Evolutionary conservation across 2,329 filamentous ascomycete species (phyloP), one percentile per base, ranked within the genome.

Genomic region (Madurella mycetomatis): DNA sequence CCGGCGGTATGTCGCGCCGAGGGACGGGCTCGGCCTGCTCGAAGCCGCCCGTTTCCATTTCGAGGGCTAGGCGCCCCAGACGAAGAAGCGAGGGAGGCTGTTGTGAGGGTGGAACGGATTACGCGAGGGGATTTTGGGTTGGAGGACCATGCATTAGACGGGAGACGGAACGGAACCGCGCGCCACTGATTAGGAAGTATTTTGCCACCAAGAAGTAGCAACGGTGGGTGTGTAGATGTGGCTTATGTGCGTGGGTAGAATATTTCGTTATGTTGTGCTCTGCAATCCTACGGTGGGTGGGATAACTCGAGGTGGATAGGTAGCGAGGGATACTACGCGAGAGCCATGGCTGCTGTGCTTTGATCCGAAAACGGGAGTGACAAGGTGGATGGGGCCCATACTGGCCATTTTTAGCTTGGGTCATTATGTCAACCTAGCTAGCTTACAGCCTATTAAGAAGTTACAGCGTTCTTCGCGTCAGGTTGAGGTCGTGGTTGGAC

Each of bases 1-100:
- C 48, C 81, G 95, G 67, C 82, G 95, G 59, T 96, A 99, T 66
- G 89, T 99, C 45, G 92, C 94, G n/a, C 94, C 94, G 7, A 78
- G 92, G 57, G 92, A 97, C 68, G 92, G 92, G 1, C 76, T 97
- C 41, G 92, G 92, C 3, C 82, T 90, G 67, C 75, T 97, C 54
- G 91, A 96, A 73, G 90, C 91, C 19, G 84, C 87, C 18, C 84
- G 88, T 60, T 97, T 97, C 75, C 87, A 89, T 64, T 97, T 96
- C 67, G 75, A 73, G 54, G 81, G 81, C 56, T 84, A 72, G 62
- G 41, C 16, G 17, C 13, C 32, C 9, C 13, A 18, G 40, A 25
- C n/a, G 40, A 16, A 9, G n/a, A 25, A 19, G n/a, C 18, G 46
- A 13, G n/a, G 2, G 16, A 34, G 32, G 34, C 13, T 4, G 19